Percentiles rank a stretch among this genome's conserved stretches.
These are phyloP conservation scores for Cutaneotrichosporon mucoides DNA, from an alignment of 1,284 basidiomycete genomes.

Conservation along the genomic window DNA sequence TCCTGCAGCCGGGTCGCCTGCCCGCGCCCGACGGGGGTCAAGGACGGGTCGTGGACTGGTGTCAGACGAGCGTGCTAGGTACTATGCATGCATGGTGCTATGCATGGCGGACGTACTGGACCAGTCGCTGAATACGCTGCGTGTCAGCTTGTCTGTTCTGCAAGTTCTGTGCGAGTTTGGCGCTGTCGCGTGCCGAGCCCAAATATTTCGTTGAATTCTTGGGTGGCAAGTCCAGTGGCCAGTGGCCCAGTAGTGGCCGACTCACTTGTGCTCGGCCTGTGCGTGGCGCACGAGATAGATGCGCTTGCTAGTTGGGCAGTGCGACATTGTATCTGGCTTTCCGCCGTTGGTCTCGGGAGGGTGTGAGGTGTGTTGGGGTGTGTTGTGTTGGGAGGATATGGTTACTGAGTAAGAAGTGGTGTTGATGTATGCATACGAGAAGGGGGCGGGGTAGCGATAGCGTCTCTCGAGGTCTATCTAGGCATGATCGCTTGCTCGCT, in stretches of 20 bases:
- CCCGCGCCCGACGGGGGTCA: conserved; percentile 42
- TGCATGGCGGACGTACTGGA: conserved; percentile 28
- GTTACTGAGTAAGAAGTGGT: too few species aligned
- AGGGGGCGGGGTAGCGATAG: too few species aligned
- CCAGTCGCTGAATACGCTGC: conserved; percentile 44
- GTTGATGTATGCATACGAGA: too few species aligned
- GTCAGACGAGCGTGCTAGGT: background rate
- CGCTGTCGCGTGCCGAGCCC: background rate
- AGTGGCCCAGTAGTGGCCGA: background rate
- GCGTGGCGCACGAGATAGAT: conserved; percentile 48
- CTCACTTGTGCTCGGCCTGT: conserved; percentile 49
- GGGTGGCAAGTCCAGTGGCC: background rate
- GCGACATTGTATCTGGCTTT: background rate
- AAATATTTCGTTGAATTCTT: background rate
- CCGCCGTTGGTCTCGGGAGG: background rate
- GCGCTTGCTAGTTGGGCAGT: conserved; percentile 24
- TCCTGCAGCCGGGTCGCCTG: conserved; percentile 38
- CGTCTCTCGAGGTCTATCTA: too few species aligned
- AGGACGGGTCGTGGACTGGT: conserved; percentile 44
- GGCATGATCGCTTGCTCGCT: too few species aligned
- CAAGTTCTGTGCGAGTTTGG: background rate
- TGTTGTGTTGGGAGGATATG: background rate
- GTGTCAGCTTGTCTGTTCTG: background rate
- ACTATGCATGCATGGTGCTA: background rate
- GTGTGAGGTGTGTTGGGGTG: background rate